Evolutionary conservation across 768 basidiomycete species (phyloP), one percentile per base, ranked within the genome.

Genomic region (Lactarius trivialis): DNA sequence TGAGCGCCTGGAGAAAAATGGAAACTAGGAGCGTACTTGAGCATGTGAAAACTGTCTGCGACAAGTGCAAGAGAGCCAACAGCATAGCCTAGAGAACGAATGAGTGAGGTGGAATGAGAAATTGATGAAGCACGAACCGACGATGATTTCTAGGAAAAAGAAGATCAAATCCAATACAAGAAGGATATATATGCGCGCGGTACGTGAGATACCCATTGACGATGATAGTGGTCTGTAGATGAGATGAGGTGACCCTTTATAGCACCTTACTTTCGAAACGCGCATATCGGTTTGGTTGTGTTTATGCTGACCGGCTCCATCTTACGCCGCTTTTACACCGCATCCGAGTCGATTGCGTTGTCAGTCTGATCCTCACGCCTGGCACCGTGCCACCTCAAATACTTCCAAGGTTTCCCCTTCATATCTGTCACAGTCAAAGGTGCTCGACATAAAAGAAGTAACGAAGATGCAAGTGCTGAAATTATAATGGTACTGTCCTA

Each of bases 1-100:
- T 32, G 32, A 21, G n/a, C 15, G 5, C 7, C 4, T 48, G n/a
- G 12, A 30, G 49, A 28, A 51, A 24, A 57, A 58, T 30, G 50
- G 9, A 26, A 4, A n/a, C 3, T 30, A 55, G 17, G 24, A 49
- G 76, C 86, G 64, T 66, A 95, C 94, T 98, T 98, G 76, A 98
- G 86, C 95, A 97, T 98, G 76, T 98, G 96, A 74, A 98, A 98
- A 67, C 89, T 90, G 76, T 98, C 96, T 8, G 96, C 96, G 52
- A 99, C 86, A 58, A 98, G 86, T 1, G 95, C 95, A 1, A 98
- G 83, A 0, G 93, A 96, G 33, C 93, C 93, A 59, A 97, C 93
- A n/a, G 89, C 85, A 85, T 96, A 96, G 45, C 95, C 93, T 89
- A 68, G 28, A 64, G 65, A 64, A 12, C 14, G 30, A 36, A 54